These are phyloP conservation scores for Backusella tuberculispora DNA, from an alignment of 192 early-diverging fungal species.

Conservation along the genomic window DNA sequence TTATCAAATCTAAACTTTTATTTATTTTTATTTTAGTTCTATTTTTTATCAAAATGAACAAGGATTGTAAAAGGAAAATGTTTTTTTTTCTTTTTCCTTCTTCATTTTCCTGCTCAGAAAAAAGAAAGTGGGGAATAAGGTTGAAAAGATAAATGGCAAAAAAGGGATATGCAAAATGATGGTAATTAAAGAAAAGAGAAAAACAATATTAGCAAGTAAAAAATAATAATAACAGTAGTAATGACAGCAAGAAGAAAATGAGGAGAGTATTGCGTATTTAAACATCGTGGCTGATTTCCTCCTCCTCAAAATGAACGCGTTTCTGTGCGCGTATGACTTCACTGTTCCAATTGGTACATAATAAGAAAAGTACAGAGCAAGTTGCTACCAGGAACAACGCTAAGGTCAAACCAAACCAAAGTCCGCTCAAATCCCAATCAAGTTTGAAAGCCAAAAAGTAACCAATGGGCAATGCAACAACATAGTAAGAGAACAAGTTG, in stretches of 20 bases:
- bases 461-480: constrained; percentile 69
- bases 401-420: constrained; percentile 63
- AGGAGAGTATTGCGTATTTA: background rate
- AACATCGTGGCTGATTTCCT: background rate
- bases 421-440: constrained; percentile 59
- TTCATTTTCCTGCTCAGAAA: background rate
- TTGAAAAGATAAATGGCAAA: background rate
- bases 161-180: constrained; percentile 11
- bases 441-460: constrained; percentile 59
- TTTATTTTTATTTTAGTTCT: background rate
- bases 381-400: constrained; percentile 39
- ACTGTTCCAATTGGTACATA: constrained; percentile 30
- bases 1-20: constrained; percentile 9
- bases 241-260: too few relatives aligned
- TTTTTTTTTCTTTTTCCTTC: background rate
- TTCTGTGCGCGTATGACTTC: constrained; percentile 26
- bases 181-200: background rate
- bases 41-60: background rate
- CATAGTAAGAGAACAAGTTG: constrained; percentile 68
- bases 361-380: constrained; percentile 18
- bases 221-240: background rate
- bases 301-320: constrained; percentile 34
- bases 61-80: background rate
- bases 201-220: background rate
- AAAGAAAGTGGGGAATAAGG: background rate